A percentile compares a stretch with the other conserved stretches of the same genome.
Evolutionary conservation across 2,329 filamentous ascomycete species (phyloP).

Genomic region (Geosmithia putterillii): DNA sequence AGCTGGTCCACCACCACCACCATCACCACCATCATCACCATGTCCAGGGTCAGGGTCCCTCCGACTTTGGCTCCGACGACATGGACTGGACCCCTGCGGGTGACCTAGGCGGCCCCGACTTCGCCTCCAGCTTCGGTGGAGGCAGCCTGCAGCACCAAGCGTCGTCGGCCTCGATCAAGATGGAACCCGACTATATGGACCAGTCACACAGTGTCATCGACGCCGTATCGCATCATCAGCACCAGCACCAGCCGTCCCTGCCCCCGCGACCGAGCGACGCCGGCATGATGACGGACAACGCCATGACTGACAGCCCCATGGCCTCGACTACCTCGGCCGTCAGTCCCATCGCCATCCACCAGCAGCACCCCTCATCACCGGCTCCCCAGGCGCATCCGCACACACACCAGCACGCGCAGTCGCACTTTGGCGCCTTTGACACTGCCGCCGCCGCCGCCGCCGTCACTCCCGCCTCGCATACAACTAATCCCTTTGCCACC

Average conservation of each 20-base stretch:
- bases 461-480: background rate
- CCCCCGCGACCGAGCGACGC: slow-evolving; percentile 19
- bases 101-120: slow-evolving; percentile 6
- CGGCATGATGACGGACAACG: slow-evolving; percentile 11
- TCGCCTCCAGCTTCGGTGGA: background rate
- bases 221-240: background rate
- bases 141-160: background rate
- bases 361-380: slow-evolving; percentile 10
- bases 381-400: background rate
- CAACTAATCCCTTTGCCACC: slow-evolving; percentile 1
- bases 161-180: slow-evolving; percentile 8
- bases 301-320: slow-evolving; percentile 11
- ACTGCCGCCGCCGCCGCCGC: background rate
- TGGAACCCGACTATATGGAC: slow-evolving; percentile 7
- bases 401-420: too few relatives aligned
- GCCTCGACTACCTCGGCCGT: slow-evolving; percentile 12
- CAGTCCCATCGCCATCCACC: slow-evolving; percentile 9
- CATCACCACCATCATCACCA: background rate
- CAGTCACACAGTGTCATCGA: background rate
- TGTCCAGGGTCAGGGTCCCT: background rate
- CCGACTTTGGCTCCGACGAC: background rate
- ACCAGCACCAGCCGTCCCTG: slow-evolving; percentile 15
- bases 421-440: slow-evolving; percentile 18
- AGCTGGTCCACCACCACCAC: background rate
- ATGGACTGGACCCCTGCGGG: slow-evolving; percentile 26